These are phyloP conservation scores for Fusarium ambrosium DNA, from an alignment of 2,329 filamentous ascomycete species.

Conservation along the genomic window DNA sequence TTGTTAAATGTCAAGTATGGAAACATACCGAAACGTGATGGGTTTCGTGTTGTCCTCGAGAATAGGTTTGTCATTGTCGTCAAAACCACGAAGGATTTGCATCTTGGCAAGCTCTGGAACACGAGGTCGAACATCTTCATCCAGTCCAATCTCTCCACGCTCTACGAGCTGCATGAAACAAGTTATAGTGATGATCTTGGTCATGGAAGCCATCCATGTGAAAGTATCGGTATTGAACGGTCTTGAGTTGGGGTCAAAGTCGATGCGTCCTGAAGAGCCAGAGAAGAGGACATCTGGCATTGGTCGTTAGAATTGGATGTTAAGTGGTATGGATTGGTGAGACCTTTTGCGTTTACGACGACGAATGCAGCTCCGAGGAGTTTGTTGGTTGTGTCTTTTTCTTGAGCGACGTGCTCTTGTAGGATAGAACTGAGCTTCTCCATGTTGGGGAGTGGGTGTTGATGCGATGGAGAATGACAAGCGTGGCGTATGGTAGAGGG, in stretches of 20 bases:
- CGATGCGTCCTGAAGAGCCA: conserved; percentile 54
- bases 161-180: conserved; percentile 58
- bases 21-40: conserved; percentile 55
- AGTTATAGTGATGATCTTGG: conserved; percentile 57
- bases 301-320: background rate
- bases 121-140: conserved; percentile 53
- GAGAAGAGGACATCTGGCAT: conserved; percentile 53
- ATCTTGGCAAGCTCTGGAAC: conserved; percentile 53
- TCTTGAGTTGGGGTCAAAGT: conserved; percentile 46
- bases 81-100: conserved; percentile 56
- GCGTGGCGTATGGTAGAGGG: no score
- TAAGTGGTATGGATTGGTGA: background rate
- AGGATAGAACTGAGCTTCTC: conserved; percentile 50
- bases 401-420: conserved; percentile 46
- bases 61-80: conserved; percentile 52
- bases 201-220: conserved; percentile 58
- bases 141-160: conserved; percentile 50
- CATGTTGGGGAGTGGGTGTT: conserved; percentile 35
- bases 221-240: conserved; percentile 52
- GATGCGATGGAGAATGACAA: background rate
- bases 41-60: conserved; percentile 53
- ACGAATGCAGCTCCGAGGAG: conserved; percentile 55
- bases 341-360: conserved; percentile 51
- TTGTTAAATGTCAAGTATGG: background rate
- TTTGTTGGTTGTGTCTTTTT: conserved; percentile 49